phyloP scores from a whole-genome alignment of 176 grass and related monocot species.

The Eragrostis nindensis region DNA sequence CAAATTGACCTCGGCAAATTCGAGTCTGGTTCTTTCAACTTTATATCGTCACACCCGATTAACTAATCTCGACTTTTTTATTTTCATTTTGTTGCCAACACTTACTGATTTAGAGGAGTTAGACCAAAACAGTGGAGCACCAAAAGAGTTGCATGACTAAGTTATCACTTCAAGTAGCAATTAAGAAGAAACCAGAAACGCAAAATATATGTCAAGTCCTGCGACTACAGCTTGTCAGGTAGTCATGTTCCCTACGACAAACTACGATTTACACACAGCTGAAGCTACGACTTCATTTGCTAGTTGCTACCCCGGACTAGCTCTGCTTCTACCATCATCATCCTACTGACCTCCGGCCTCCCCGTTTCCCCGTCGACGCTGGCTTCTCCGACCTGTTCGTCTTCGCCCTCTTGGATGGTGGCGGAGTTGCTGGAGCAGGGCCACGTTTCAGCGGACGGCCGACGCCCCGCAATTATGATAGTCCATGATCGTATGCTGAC shows the following conservation, averaged over 20 bases:
- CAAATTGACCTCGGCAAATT: no score
- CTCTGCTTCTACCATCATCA: not conserved
- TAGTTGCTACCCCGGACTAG: slow-evolving; percentile 1
- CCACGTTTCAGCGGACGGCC: slow-evolving; percentile 76
- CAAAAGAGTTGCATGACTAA: not conserved
- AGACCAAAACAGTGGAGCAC: not conserved
- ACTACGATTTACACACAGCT: slow-evolving; percentile 35
- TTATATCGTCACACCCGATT: not conserved
- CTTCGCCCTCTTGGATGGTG: slow-evolving; percentile 68
- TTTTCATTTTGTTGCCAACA: not conserved
- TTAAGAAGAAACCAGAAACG: not conserved
- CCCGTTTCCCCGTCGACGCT: slow-evolving; percentile 46
- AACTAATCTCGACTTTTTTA: not conserved
- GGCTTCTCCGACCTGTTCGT: slow-evolving; percentile 48
- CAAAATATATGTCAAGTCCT: not conserved
- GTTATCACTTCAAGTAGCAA: slow-evolving; percentile 8
- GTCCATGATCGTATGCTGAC: no score
- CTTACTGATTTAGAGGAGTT: not conserved
- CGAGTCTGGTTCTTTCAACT: not conserved
- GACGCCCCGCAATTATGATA: slow-evolving; percentile 37
- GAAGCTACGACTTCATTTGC: slow-evolving; percentile 5
- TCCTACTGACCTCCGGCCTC: slow-evolving; percentile 37
- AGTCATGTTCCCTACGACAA: not conserved
- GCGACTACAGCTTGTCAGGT: slow-evolving; percentile 23
- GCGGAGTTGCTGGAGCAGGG: slow-evolving; percentile 37